Base-by-base conservation (phyloP, 2,329 filamentous ascomycete species). In the Fusarium drepaniforme region DNA sequence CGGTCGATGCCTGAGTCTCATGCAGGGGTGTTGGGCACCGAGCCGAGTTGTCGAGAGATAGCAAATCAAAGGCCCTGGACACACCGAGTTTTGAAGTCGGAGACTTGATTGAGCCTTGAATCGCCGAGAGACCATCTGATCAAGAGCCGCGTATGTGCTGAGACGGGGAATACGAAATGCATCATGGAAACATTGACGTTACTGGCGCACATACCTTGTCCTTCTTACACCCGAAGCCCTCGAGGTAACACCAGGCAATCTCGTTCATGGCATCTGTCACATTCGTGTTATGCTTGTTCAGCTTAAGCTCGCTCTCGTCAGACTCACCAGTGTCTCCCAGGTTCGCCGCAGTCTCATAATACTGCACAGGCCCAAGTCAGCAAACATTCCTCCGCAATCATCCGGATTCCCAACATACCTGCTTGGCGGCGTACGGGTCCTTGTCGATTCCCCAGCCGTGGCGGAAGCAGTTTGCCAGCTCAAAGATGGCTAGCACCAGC, bases 311-410 rank as follows among this genome's bases (percentile, higher is more conserved):
- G 28, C 15, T 58, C 38, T 49, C 37, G 53, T 66, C 64, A 60
- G 69, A 67, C 89, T 80, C 84, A 91, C 90, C 90, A 53, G 94
- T 94, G 83, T 99, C 97, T 71, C 97, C 97, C 76, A 99, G 86
- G 82, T 99, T 98, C 71, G 97, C 97, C 33, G 97, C 97, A 12
- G 96, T 98, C 85, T 98, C 96, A 84, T 98, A 99, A 84, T 98
- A 99, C 89, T 97, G 88, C 30, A 30, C 37, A 58, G 21, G 49
- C 25, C 25, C 46, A 21, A 15, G 28, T 75, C 46, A 74, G 61
- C 64, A 60, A 62, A 46, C 42, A 38, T 38, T 63, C 40, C 64
- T 68, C 35, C 35, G 46, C 28, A 38, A 35, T 25, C 37, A 40
- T 51, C 23, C n/a, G 18, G n/a, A 23, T n/a, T 42, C 13, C 59